These are phyloP conservation scores for Omphalotus guepiniiformis DNA, from an alignment of 768 basidiomycete species.

Conservation along the genomic window DNA sequence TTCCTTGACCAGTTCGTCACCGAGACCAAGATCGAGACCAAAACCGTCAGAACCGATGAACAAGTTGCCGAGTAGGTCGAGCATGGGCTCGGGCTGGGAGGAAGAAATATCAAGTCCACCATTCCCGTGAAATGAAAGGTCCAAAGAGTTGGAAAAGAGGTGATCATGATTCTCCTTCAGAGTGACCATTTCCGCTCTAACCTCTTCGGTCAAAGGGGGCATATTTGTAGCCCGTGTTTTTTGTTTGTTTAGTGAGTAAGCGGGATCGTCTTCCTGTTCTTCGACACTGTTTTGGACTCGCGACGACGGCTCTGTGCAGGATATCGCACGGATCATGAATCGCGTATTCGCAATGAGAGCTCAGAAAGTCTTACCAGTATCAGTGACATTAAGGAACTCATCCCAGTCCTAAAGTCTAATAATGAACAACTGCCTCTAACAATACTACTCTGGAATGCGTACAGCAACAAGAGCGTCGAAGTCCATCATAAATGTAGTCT, in stretches of 20 bases:
- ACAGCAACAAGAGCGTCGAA: conserved; percentile 66
- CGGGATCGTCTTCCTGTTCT: conserved; percentile 53
- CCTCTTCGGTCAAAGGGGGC: conserved; percentile 33
- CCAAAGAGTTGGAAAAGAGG: conserved; percentile 62
- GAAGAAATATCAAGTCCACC: conserved; percentile 43
- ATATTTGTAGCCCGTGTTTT: conserved; percentile 21
- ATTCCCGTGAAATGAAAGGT: conserved; percentile 48
- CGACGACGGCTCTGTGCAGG: neutral
- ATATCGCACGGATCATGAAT: neutral
- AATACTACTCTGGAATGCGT: conserved; percentile 18
- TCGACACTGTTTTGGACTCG: conserved; percentile 25
- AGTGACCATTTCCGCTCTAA: conserved; percentile 54
- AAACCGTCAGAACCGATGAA: conserved; percentile 46
- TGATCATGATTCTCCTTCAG: conserved; percentile 70
- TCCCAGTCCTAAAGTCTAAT: conserved; percentile 51
- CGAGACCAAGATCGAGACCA: conserved; percentile 56
- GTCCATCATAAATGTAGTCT: conserved; percentile 45
- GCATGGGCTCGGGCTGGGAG: conserved; percentile 47
- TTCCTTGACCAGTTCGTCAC: conserved; percentile 72
- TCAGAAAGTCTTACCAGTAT: conserved; percentile 27
- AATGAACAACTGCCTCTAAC: neutral
- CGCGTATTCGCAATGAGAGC: neutral
- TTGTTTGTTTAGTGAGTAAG: conserved; percentile 17
- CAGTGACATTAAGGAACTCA: conserved; percentile 48
- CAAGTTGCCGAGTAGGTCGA: conserved; percentile 46